Evolutionary conservation across 208 protist species (phyloP).

Genomic region (Trypanosoma boissoni): DNA sequence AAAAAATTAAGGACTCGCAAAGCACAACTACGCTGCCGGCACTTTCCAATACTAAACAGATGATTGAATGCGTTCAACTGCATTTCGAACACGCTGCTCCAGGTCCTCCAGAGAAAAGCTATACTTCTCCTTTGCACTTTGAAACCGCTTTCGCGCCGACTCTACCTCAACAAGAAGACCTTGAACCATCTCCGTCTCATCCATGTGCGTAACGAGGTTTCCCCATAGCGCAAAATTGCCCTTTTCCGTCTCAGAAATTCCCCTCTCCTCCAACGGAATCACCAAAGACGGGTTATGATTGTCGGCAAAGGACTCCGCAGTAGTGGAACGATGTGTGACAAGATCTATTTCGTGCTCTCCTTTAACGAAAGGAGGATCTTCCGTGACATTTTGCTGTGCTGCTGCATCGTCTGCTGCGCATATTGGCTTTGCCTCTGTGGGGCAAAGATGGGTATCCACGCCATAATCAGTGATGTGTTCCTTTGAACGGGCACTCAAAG

Average conservation of each 20-base stretch:
- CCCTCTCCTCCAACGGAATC: too few species aligned
- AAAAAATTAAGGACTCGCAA: too few species aligned
- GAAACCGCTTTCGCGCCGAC: neutral
- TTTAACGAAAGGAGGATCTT: too few species aligned
- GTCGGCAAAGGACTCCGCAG: neutral
- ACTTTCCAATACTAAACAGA: neutral
- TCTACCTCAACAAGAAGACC: neutral
- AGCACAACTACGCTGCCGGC: neutral
- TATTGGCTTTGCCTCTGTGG: too few species aligned
- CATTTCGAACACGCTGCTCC: neutral
- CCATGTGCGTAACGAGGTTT: slow-evolving; percentile 13
- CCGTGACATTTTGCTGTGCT: too few species aligned
- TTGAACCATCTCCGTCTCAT: slow-evolving; percentile 9
- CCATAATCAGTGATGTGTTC: too few species aligned
- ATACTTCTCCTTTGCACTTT: neutral
- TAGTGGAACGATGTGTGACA: slow-evolving; percentile 1
- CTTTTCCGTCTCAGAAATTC: neutral
- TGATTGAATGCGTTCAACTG: slow-evolving; percentile 6
- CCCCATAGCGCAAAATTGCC: too few species aligned
- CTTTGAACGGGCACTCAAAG: too few species aligned
- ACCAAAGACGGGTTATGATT: neutral
- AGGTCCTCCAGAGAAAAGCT: slow-evolving; percentile 3
- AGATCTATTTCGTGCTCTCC: too few species aligned
- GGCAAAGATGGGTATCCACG: too few species aligned
- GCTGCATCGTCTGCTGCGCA: too few species aligned